Base-by-base conservation (phyloP, 2,329 filamentous ascomycete species). In the Rhinocladiella mackenziei region DNA sequence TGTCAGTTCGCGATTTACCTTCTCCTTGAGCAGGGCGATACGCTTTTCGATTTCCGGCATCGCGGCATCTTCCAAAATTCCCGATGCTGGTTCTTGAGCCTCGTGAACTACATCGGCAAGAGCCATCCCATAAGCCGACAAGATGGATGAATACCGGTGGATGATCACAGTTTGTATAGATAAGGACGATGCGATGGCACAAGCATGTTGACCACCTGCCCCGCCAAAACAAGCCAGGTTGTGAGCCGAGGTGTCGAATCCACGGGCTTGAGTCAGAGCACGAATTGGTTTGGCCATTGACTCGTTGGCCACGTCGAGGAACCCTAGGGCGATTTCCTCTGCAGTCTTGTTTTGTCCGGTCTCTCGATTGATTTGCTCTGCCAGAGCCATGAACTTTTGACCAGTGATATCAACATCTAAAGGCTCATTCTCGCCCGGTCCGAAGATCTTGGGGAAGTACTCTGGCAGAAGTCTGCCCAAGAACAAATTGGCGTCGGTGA, bases 401-500 rank as follows among this genome's bases (percentile, higher is more conserved):
- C 56, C 59, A 4, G 63, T 62, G 7, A 69, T 60, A 7, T 71
- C 70, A 2, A 61, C 55, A 29, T 71, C 71, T 9, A 76, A 57
- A 0, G 66, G 82, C 61, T 92, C 78, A 45, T 92, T 74, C 60
- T 94, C 89, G 30, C 86, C 82, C 61, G 84, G 81, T 29, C 89
- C 89, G 59, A 95, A 95, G 44, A 95, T 94, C 60, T 86, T 89
- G 0, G 89, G 89, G 60, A 96, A 96, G 71, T 92, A 94, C 50
- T 94, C 86, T 0, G 54, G 68, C 29, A 64, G 56, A 25, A 66
- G 62, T 25, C 89, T 77, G 0, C 89, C 89, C 0, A 95, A 77
- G 56, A 87, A 87, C 4, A 94, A 65, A 56, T 95, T 95, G 1
- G 89, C 89, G 60, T 96, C 89, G 0, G 89, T 96, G n/a, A 96